phyloP scores from a whole-genome alignment of 345 rosid genomes.

The Eucalyptus cloeziana region DNA sequence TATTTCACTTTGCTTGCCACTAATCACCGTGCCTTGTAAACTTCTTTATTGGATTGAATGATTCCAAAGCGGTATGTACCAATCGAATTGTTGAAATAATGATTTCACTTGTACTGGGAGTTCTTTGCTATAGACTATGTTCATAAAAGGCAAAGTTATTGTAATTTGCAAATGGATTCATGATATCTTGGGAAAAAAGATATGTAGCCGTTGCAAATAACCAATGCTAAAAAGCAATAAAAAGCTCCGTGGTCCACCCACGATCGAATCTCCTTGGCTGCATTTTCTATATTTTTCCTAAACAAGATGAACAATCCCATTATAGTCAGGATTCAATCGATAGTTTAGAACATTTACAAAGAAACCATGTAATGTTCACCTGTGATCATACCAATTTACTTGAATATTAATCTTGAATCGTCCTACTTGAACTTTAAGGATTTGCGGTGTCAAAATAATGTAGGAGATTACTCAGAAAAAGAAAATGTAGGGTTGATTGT shows the following conservation, averaged over 20 bases:
- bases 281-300: background rate
- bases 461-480: accelerated
- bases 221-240: background rate
- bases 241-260: background rate
- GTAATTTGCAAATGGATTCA: background rate
- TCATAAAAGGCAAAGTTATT: background rate
- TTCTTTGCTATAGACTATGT: background rate
- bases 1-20: background rate
- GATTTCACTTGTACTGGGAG: background rate
- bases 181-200: background rate
- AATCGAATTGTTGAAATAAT: accelerated
- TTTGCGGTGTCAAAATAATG: background rate
- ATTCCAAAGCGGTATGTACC: background rate
- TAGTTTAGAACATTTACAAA: background rate
- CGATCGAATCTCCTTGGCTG: background rate
- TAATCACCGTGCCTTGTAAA: background rate
- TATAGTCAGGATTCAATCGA: accelerated
- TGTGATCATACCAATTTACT: background rate
- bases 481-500: background rate
- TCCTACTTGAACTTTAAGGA: background rate
- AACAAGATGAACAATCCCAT: background rate
- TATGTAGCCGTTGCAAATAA: background rate
- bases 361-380: background rate
- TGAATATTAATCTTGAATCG: background rate
- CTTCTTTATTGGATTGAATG: background rate